Conservation (phyloP, 2,329 filamentous ascomycete species). For the Hypoxylon sp. region DNA sequence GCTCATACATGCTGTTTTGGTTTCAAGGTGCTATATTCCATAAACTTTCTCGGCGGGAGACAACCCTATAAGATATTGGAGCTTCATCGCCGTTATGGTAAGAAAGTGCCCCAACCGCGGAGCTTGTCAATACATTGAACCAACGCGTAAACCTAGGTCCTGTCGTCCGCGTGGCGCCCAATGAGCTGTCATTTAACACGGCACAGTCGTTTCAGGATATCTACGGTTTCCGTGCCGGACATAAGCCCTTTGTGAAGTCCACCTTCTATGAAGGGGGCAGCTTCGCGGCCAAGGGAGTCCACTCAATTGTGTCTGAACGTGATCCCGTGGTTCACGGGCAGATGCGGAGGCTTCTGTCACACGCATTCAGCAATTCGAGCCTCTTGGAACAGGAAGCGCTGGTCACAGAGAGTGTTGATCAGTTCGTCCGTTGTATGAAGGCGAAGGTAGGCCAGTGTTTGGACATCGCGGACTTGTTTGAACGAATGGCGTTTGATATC, state of each 20-base stretch:
- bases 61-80: conserved; percentile 18
- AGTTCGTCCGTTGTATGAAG: conserved; percentile 35
- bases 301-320: conserved; percentile 31
- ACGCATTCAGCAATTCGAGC: conserved; percentile 36
- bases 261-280: conserved; percentile 40
- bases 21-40: conserved; percentile 7
- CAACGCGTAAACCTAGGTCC: conserved; percentile 14
- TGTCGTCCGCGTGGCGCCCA: conserved; percentile 55
- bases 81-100: conserved; percentile 28
- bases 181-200: conserved; percentile 55
- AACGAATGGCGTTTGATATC: conserved; percentile 32
- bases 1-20: conserved; percentile 2
- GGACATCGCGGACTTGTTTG: conserved; percentile 26
- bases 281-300: conserved; percentile 24
- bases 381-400: conserved; percentile 42
- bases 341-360: conserved; percentile 38
- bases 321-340: conserved; percentile 37
- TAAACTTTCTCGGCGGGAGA: conserved; percentile 18
- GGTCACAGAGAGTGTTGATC: conserved; percentile 36
- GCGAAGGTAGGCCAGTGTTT: conserved; percentile 15
- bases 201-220: conserved; percentile 55
- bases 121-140: conserved; percentile 5
- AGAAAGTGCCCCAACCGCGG: neutral
- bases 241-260: conserved; percentile 42
- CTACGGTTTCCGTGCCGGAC: conserved; percentile 48